These are phyloP conservation scores for Dryadomyces quercus-mongolicae DNA, from an alignment of 2,329 filamentous ascomycete species.

Conservation along the genomic window DNA sequence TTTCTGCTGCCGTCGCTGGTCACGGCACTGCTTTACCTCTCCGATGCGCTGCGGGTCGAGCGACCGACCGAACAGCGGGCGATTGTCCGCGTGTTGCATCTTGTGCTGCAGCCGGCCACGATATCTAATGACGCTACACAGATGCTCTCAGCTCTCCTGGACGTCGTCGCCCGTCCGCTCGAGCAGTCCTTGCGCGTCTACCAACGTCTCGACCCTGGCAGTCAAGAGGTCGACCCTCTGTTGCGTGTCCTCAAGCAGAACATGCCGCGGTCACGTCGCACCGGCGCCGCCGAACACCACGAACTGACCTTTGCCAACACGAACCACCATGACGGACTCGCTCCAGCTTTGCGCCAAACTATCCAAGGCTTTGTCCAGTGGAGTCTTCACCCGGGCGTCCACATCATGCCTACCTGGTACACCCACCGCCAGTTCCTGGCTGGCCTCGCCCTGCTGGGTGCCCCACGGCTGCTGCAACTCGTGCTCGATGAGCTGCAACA, in stretches of 20 bases:
- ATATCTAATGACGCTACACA: conserved; percentile 59
- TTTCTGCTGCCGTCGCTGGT: conserved; percentile 71
- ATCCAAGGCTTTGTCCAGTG: conserved; percentile 54
- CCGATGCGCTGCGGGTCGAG: conserved; percentile 56
- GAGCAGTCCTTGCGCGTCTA: conserved; percentile 55
- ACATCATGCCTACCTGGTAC: conserved; percentile 50
- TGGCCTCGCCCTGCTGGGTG: conserved; percentile 48
- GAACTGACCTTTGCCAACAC: conserved; percentile 41
- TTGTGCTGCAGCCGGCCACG: conserved; percentile 57
- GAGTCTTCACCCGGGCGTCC: conserved; percentile 43
- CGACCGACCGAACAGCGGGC: conserved; percentile 52
- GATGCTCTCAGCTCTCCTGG: conserved; percentile 61
- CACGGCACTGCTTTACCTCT: conserved; percentile 59
- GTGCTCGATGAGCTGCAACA: conserved; percentile 57
- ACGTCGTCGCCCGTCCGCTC: conserved; percentile 56
- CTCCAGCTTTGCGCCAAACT: conserved; percentile 44
- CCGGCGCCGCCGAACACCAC: conserved; percentile 47
- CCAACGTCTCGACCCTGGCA: conserved; percentile 53
- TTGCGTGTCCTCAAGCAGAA: conserved; percentile 51
- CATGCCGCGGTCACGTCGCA: conserved; percentile 47
- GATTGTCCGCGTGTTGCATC: conserved; percentile 58
- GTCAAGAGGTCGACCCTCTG: conserved; percentile 58
- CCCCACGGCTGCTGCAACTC: conserved; percentile 44
- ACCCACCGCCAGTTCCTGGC: conserved; percentile 59
- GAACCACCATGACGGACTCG: conserved; percentile 41